Base-by-base conservation (phyloP, 1,284 basidiomycete species). In the Ceratobasidium sp. region DNA sequence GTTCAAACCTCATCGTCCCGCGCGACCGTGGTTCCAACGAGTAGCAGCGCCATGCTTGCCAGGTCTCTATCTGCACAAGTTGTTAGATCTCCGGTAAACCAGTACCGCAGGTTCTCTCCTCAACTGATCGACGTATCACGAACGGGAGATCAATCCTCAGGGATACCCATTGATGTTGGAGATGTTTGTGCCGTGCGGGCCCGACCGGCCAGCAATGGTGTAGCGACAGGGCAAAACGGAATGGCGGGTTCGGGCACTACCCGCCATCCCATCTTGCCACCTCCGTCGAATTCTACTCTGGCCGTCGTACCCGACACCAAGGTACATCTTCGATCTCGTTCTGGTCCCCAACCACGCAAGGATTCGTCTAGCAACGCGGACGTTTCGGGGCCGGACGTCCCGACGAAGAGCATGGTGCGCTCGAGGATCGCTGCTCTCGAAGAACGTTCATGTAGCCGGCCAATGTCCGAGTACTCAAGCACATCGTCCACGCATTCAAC, bases 41-140 rank as follows among this genome's bases (percentile, higher is more conserved):
- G 45, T 34, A 58, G 65, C 39, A 69, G 65, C 41, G 52, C 65
- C 12, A 69, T 69, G 65, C 53, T 69, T 14, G 65, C 65, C 23
- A 69, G 58, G 32, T 69, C 65, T 28, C 65, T 57, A 28, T 69
- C 65, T 41, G 65, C 65, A 14, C 53, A 58, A 9, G 39, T 69
- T 12, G 28, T 46, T 45, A 53, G 65, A 14, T 69, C 65, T 12
- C 53, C 65, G 28, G 65, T 58, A 10, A 69, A 69, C 36, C 65
- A 30, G 39, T 69, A 69, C 21, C 50, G 65, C 28, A 55, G 65
- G 53, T 55, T 58, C 30, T 43, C 39, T 12, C 65, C 65, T 12
- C 61, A 50, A 23, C 23, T 50, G 3, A n/a, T 52, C 32, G 46
- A 18, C 12, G 6, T 28, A 26, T 6, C 61, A 21, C 46, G 23